These are phyloP conservation scores for Piper betle DNA, from an alignment of 164 flowering plant genomes.

Conservation along the genomic window DNA sequence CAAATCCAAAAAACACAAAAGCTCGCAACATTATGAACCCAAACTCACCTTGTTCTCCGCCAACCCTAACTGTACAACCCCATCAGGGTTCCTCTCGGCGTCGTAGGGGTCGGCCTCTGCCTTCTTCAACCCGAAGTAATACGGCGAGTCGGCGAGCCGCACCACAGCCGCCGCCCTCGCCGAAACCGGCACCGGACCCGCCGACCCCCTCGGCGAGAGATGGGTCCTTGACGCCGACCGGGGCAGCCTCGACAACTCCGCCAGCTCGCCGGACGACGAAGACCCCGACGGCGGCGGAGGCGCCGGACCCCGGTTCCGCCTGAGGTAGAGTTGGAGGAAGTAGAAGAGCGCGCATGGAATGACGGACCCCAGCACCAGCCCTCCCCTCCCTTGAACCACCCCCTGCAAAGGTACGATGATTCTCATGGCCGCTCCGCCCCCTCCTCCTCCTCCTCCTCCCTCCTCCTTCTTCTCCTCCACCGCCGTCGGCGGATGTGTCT, in stretches of 20 bases:
- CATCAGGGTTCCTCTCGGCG: slow-evolving; percentile 47
- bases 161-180: slow-evolving; percentile 40
- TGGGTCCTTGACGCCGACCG: slow-evolving; percentile 46
- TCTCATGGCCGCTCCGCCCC: slow-evolving; percentile 65
- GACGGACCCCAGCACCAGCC: slow-evolving; percentile 67
- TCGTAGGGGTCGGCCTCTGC: slow-evolving; percentile 52
- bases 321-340: slow-evolving; percentile 68
- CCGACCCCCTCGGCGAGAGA: slow-evolving; percentile 40
- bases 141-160: slow-evolving; percentile 34
- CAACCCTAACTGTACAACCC: slow-evolving; percentile 74
- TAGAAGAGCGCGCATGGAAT: slow-evolving; percentile 95
- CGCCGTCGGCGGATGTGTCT: no score
- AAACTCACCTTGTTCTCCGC: slow-evolving; percentile 58
- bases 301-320: slow-evolving; percentile 36
- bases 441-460: slow-evolving; percentile 1
- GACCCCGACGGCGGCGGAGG: slow-evolving; percentile 11
- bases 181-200: slow-evolving; percentile 45
- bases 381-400: slow-evolving; percentile 81
- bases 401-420: slow-evolving; percentile 91
- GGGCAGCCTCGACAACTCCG: slow-evolving; percentile 25
- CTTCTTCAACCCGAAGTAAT: slow-evolving; percentile 36
- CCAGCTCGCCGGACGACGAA: slow-evolving; percentile 18
- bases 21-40: not conserved
- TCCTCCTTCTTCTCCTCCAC: not conserved
- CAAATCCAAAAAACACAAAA: slow-evolving; percentile 2